Evolutionary conservation across 768 basidiomycete genomes (phyloP), one percentile per base, ranked within the genome.

Genomic region (Russula compacta): DNA sequence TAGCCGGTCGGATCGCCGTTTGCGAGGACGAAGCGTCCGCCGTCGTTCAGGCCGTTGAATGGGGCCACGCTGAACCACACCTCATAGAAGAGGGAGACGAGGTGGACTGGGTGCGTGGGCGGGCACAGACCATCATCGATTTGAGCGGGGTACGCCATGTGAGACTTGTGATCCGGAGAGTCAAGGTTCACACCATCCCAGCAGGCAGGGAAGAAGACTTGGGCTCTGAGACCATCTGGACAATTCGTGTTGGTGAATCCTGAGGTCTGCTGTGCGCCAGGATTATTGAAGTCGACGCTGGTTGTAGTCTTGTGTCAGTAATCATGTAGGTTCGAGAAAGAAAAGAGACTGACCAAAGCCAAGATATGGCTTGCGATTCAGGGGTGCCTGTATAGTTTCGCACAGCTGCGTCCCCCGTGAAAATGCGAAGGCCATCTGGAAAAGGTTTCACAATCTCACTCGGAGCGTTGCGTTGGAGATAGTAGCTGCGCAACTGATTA

Each of bases 1-100:
- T 73, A 75, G 3, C 78, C 77, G 6, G 77, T 78, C 6, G 76
- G 71, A 60, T 81, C 79, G 32, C 76, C 77, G 58, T 73, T 73
- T 14, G 78, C 69, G 39, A 75, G 73, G 54, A 76, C 74, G 56
- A 74, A 73, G 15, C 73, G 74, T 47, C 72, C 71, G 24, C 66
- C 67, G 24, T 67, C 66, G 43, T 72, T 69, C 49, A 68, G 60
- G 24, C 56, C 61, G 53, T 72, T 68, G 63, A 74, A 71, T 2
- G 47, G 49, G 5, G 61, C 56, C n/a, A 68, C 67, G 46, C 63
- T 58, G 68, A 68, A 76, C 33, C 67, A 73, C 2, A 73, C 69
- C 67, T 74, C 79, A 60, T 75, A 71, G 57, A 78, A 79, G 39
- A 79, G 66, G 61, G 76, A 76, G 52, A 78, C 67, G 24, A 81